Base-by-base conservation (phyloP, 2,329 filamentous ascomycete species). In the Fusarium chlamydosporum region DNA sequence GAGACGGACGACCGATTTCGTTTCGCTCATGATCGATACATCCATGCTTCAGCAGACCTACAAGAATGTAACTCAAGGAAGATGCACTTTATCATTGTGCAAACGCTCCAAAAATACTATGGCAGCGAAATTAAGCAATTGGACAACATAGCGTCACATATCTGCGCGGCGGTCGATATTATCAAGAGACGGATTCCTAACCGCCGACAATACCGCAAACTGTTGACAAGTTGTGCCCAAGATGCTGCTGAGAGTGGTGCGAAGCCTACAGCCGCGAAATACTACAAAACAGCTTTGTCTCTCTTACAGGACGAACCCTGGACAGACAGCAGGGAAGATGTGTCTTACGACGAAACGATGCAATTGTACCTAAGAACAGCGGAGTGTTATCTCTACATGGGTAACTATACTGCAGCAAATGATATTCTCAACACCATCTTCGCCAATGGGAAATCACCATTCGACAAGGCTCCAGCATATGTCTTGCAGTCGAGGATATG, bases 71-170 rank as follows among this genome's bases (percentile, higher is more conserved):
- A 91, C 56, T 82, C 86, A 23, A 83, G 86, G 20, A 91, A 92
- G 72, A 97, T 97, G 94, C 94, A 97, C 78, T 97, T 94, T 72
- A 89, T 94, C 45, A 93, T 97, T 72, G 91, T 92, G 0, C 90
- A 93, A 75, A 91, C 91, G 0, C 87, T 97, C 69, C 88, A 94
- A 77, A 91, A 92, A 71, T 90, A 94, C 72, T 88, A 86, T 63
- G 76, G 82, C 9, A 79, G 86, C 26, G 89, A 93, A 62, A 83
- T 87, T 2, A 85, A 85, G 50, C 85, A 86, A 27, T 85, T 89
- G 13, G 94, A 96, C 74, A 90, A 88, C 61, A 90, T 91, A 62
- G 92, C 93, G 23, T 87, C 90, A 7, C 95, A 97, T 76, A 91
- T 97, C 5, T 94, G 92, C 75, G 88, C 92, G 70, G 90, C 92